Base-by-base conservation (phyloP, 495 filamentous ascomycete species). In the Neurospora sp. region DNA sequence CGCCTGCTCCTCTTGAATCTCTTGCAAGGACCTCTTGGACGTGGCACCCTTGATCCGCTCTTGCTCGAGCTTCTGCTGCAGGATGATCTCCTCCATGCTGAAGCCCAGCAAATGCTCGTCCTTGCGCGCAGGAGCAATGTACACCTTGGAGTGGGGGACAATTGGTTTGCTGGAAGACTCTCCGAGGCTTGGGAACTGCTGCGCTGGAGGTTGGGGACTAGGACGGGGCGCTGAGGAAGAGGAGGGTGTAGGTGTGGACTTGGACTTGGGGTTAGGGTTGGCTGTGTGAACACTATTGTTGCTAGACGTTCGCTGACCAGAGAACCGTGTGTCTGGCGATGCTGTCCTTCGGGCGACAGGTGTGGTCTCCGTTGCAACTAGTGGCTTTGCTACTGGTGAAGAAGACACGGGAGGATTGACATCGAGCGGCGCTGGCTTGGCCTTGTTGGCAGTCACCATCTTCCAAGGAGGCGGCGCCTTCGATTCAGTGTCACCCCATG, bases 1-100 rank as follows among this genome's bases (percentile, higher is more conserved):
- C 41, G 94, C 93, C 79, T 99, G 96, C 79, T 99, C 96, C 69
- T 91, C 88, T 78, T 99, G 96, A 74, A 99, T 99, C 48, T 98
- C 96, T 77, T 95, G 88, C 48, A 99, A 80, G 73, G 91, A 94
- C 53, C 95, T 87, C 79, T 96, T 97, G 3, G 92, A 91, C 0
- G 86, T 89, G n/a, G 93, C 93, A 81, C 97, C 94, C 48, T 88
- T 89, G 73, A 96, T 88, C 69, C 89, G 85, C 73, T 94, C 88
- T 76, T 98, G 96, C 74, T 97, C 94, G 8, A 88, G 89, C 78
- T 91, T 89, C 81, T 99, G 93, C 78, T 95, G 90, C 18, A 89
- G 88, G 35, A 98, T 90, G 71, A 99, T 98, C 72, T 97, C 92
- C n/a, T 89, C 88, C 81, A 99, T 88, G 10, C 90, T 92, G 39